phyloP scores from a whole-genome alignment of 306 rosid species.

The Sindora glabra region DNA sequence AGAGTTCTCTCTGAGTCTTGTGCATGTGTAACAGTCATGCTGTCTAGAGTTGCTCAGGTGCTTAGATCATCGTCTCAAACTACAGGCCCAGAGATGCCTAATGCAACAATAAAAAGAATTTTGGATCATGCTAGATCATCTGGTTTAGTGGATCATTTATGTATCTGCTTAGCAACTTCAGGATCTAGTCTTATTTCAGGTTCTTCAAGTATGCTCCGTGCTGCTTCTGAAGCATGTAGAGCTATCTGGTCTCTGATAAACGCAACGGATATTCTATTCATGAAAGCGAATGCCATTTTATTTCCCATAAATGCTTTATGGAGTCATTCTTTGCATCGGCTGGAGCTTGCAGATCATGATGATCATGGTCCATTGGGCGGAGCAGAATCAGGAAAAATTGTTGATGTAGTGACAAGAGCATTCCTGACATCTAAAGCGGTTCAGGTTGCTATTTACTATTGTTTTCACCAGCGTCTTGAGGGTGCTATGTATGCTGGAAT shows the following conservation, averaged over 20 bases:
- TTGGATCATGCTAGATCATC: conserved; percentile 80
- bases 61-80: conserved; percentile 41
- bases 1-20: conserved; percentile 67
- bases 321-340: conserved; percentile 44
- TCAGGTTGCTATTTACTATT: conserved; percentile 75
- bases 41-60: conserved; percentile 61
- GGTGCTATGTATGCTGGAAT: conserved; percentile 62
- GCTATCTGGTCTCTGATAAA: conserved; percentile 78
- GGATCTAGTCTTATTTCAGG: conserved; percentile 87
- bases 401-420: conserved; percentile 67
- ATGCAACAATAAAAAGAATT: conserved; percentile 44
- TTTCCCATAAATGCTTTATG: conserved; percentile 63
- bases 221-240: conserved; percentile 84
- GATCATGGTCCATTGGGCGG: conserved; percentile 41
- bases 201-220: conserved; percentile 69
- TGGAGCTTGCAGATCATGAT: conserved; percentile 41
- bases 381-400: conserved; percentile 52
- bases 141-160: conserved; percentile 73
- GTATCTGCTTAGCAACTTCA: conserved; percentile 64
- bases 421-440: conserved; percentile 70
- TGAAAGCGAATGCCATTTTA: conserved; percentile 39
- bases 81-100: conserved; percentile 37
- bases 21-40: conserved; percentile 66
- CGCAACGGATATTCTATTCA: conserved; percentile 50
- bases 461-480: conserved; percentile 80